Base-by-base conservation (phyloP, 208 protist genomes). In the Trypanosoma boissoni region DNA sequence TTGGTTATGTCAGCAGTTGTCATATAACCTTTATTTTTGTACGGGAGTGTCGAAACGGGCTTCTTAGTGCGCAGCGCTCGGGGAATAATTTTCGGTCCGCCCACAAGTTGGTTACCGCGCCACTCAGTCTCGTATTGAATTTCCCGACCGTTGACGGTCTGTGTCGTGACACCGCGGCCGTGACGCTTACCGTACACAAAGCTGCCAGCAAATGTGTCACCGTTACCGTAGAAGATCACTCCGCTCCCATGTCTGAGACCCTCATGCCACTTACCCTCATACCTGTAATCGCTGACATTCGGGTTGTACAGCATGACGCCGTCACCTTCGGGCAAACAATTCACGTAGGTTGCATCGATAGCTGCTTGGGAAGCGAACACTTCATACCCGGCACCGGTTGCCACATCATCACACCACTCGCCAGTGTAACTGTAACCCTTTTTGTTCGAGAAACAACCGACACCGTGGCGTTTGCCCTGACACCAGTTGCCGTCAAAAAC, bases 401-500 rank as follows among this genome's bases (percentile, higher is more conserved):
- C 82, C 45, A 77, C 74, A 64, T 96, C 83, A 52, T 89, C 75
- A 12, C 66, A 44, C 83, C 85, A 96, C 57, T 92, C 76, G 16
- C 91, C 91, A 54, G 91, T 79, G 69, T 92, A 95, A 41, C 41
- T 29, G 49, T 85, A 92, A 60, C 92, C 87, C 59, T 87, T 88
- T 72, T 91, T 86, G 64, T 69, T 90, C 4, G 72, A 73, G 36
- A 97, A 68, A 23, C 80, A 85, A 31, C 87, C 92, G 41, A 82
- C 69, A 42, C 89, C 92, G 56, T 92, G 75, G 57, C 86, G 91
- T 68, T 88, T 91, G 54, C 83, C 80, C 37, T 93, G 74, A 50
- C 74, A 79, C 91, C 91, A 96, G 39, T 92, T 83, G 16, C 91
- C 91, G 8, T 84, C 89, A 72, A 94, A 95, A 58, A 75, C 76